Conservation (phyloP, 2,329 filamentous ascomycete species). For the Penicillium freii region DNA sequence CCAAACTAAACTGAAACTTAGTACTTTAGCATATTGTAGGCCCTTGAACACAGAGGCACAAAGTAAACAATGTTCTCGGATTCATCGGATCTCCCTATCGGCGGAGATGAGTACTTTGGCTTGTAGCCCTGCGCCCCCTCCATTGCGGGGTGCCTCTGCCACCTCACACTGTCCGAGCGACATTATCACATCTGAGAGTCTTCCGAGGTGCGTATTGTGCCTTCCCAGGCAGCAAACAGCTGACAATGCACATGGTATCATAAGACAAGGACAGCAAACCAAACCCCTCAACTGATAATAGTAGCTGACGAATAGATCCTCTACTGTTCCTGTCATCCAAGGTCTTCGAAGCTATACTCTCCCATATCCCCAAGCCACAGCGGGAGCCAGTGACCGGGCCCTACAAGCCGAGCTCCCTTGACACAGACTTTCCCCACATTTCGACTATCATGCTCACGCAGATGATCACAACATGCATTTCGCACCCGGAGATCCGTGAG, state of each 20-base stretch:
- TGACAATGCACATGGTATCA: conserved; percentile 1
- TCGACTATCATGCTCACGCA: not conserved
- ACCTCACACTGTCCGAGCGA: conserved; percentile 14
- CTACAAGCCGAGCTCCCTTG: not conserved
- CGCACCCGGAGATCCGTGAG: conserved; percentile 4
- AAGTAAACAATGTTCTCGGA: not conserved
- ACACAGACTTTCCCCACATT: conserved; percentile 6
- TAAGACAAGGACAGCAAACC: conserved; percentile 2
- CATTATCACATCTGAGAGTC: not conserved
- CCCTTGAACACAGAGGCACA: not conserved
- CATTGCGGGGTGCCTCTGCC: conserved; percentile 26
- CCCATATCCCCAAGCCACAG: not conserved
- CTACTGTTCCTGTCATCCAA: not conserved
- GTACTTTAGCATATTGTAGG: not conserved
- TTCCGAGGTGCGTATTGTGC: not conserved
- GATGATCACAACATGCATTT: conserved; percentile 6
- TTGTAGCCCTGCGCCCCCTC: not conserved
- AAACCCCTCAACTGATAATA: not conserved
- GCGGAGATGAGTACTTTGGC: not conserved
- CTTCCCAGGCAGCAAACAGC: not conserved
- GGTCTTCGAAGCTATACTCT: not conserved
- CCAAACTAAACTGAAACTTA: not conserved
- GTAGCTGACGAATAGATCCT: not conserved
- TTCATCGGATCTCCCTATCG: not conserved
- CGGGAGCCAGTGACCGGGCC: conserved; percentile 1